Conservation (phyloP, 2,329 filamentous ascomycete species). For the Pseudocercospora macadamiae region DNA sequence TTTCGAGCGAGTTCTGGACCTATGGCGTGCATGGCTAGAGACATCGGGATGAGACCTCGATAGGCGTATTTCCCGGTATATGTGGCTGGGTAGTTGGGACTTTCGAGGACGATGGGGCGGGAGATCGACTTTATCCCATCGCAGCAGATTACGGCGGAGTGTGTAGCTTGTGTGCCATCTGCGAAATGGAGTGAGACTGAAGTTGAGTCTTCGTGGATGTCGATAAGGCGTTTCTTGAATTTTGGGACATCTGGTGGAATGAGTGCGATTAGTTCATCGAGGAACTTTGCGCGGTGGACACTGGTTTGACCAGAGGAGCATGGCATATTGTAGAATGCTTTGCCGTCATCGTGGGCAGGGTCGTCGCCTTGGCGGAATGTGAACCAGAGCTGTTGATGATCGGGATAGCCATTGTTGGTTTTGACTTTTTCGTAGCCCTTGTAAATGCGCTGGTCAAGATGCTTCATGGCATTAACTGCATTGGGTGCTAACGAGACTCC, state of each 20-base stretch:
- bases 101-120: conserved; percentile 57
- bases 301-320: conserved; percentile 29
- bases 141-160: conserved; percentile 59
- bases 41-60: conserved; percentile 63
- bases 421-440: conserved; percentile 44
- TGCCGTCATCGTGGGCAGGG: conserved; percentile 12
- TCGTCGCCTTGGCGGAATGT: conserved; percentile 28
- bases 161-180: conserved; percentile 49
- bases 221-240: conserved; percentile 34
- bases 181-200: conserved; percentile 42
- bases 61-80: conserved; percentile 62
- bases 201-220: conserved; percentile 29
- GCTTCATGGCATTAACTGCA: conserved; percentile 54
- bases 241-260: conserved; percentile 40
- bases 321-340: conserved; percentile 27
- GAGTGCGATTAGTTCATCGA: conserved; percentile 44
- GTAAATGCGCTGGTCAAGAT: conserved; percentile 43
- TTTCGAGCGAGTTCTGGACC: conserved; percentile 26
- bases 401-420: conserved; percentile 42
- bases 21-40: conserved; percentile 21
- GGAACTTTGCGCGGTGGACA: conserved; percentile 44
- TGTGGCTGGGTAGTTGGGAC: conserved; percentile 48
- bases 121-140: conserved; percentile 65
- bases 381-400: conserved; percentile 44
- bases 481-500: conserved; percentile 61